Evolutionary conservation across 805 yeast species (phyloP).

Genomic region (Lipomyces sp.): DNA sequence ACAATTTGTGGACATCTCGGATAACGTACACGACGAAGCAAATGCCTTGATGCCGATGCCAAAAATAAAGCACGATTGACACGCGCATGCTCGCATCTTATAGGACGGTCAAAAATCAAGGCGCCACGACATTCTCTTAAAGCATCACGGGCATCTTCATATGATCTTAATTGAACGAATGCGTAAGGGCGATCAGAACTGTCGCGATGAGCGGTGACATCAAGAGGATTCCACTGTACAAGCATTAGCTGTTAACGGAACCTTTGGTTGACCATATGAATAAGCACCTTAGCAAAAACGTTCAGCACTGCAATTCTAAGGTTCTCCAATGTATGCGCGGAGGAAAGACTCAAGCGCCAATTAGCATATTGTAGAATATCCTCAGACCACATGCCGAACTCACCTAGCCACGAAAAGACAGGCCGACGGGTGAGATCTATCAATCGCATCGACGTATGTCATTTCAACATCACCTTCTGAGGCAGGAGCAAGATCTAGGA

Average conservation of each 20-base stretch:
- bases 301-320: conserved; percentile 28
- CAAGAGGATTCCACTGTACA: conserved; percentile 34
- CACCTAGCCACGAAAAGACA: conserved; percentile 36
- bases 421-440: conserved; percentile 36
- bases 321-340: conserved; percentile 29
- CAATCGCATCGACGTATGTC: conserved; percentile 9
- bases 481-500: background rate
- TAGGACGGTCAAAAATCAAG: conserved; percentile 44
- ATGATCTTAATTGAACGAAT: conserved; percentile 32
- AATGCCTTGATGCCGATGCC: conserved; percentile 40
- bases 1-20: background rate
- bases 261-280: background rate
- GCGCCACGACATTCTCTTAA: conserved; percentile 28
- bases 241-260: background rate
- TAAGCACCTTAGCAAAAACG: conserved; percentile 24
- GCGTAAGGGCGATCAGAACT: conserved; percentile 35
- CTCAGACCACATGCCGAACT: background rate
- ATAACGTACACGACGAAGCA: conserved; percentile 15
- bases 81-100: conserved; percentile 88
- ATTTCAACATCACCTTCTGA: conserved; percentile 5
- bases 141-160: conserved; percentile 38
- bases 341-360: conserved; percentile 22
- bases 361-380: background rate
- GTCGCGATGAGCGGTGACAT: conserved; percentile 37
- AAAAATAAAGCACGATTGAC: conserved; percentile 85